Evolutionary conservation across 2,329 filamentous ascomycete species (phyloP).

Genomic region (Fusarium subtropicale): DNA sequence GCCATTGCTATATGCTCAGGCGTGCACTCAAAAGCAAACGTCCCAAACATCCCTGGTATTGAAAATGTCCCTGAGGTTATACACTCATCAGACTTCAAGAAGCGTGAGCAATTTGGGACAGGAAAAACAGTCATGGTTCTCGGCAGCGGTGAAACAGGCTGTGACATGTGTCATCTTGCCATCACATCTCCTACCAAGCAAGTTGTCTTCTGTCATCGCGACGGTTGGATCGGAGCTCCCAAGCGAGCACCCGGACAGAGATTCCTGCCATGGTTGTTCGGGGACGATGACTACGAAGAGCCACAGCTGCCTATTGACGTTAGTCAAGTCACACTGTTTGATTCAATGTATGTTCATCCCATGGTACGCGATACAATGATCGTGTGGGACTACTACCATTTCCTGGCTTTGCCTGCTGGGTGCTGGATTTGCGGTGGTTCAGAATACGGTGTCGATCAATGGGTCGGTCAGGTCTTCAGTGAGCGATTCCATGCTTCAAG

Average conservation of each 20-base stretch:
- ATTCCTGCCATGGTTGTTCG: not conserved
- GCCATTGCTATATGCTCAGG: conserved; percentile 6
- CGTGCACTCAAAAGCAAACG: conserved; percentile 1
- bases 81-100: conserved; percentile 4
- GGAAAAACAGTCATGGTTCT: conserved; percentile 9
- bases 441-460: conserved; percentile 19
- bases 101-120: not conserved
- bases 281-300: not conserved
- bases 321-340: conserved; percentile 23
- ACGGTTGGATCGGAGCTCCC: conserved; percentile 13
- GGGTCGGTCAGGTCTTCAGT: conserved; percentile 32
- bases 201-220: not conserved
- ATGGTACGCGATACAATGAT: conserved; percentile 26
- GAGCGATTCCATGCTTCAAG: not conserved
- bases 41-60: not conserved
- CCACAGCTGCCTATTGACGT: conserved; percentile 8
- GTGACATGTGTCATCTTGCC: conserved; percentile 10
- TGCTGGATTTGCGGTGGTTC: not conserved
- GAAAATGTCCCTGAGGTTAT: not conserved
- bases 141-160: not conserved
- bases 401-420: not conserved
- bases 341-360: conserved; percentile 29
- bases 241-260: not conserved
- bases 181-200: conserved; percentile 4
- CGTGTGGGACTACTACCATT: conserved; percentile 30